Percentiles rank a stretch among this genome's conserved stretches.
These are phyloP conservation scores for Metschnikowia hibisci DNA, from an alignment of 805 yeast species.

Conservation along the genomic window DNA sequence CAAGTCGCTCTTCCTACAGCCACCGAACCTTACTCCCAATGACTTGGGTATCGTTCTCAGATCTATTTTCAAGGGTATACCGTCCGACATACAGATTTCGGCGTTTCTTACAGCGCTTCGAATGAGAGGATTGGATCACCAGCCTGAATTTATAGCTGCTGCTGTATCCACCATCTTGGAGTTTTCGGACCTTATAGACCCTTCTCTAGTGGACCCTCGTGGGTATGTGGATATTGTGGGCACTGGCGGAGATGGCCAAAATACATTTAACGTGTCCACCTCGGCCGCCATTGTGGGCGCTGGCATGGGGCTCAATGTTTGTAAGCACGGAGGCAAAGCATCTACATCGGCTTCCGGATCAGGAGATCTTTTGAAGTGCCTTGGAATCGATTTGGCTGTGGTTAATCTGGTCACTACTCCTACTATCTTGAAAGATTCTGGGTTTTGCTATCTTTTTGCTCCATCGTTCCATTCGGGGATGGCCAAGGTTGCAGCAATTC, in stretches of 20 bases:
- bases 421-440: conserved; percentile 44
- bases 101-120: conserved; percentile 79
- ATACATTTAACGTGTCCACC: conserved; percentile 94
- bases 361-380: conserved; percentile 74
- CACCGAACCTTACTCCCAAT: conserved; percentile 57
- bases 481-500: conserved; percentile 74
- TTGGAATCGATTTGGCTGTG: conserved; percentile 79
- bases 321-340: conserved; percentile 98
- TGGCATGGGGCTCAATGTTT: conserved; percentile 75
- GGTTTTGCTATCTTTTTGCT: conserved; percentile 76
- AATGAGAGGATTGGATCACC: conserved; percentile 70
- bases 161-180: conserved; percentile 75
- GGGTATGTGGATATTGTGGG: conserved; percentile 90
- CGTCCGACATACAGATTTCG: conserved; percentile 67
- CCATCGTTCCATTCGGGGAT: conserved; percentile 93
- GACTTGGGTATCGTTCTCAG: conserved; percentile 65
- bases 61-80: conserved; percentile 55
- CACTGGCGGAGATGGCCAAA: conserved; percentile 98
- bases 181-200: conserved; percentile 54
- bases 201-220: conserved; percentile 37
- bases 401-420: conserved; percentile 65
- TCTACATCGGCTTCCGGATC: conserved; percentile 91
- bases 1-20: conserved; percentile 56
- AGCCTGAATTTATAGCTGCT: conserved; percentile 77
- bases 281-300: conserved; percentile 93